Percentiles rank a stretch among this genome's conserved stretches.
Conservation (phyloP, 176 grass and related monocot genomes). For the Oryza nivara region DNA sequence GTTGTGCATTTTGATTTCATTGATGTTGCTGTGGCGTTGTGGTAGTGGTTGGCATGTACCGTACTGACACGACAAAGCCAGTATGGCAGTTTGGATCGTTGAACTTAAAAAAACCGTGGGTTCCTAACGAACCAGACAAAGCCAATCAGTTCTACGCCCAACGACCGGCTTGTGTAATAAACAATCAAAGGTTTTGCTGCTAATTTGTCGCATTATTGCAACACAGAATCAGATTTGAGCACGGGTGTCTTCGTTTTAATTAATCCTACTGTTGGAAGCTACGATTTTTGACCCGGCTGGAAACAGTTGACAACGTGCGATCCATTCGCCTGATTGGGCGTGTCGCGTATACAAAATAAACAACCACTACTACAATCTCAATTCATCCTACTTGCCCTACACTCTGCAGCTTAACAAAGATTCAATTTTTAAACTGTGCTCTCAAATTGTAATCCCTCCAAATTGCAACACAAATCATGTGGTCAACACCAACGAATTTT, state of each 20-base stretch:
- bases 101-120: background rate
- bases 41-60: background rate
- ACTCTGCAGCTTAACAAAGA: slow-evolving; percentile 28
- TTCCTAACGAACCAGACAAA: background rate
- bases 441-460: background rate
- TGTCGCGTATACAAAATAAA: slow-evolving; percentile 24
- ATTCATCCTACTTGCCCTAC: background rate
- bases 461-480: background rate
- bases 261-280: background rate
- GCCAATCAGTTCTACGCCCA: background rate
- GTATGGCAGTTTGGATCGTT: background rate
- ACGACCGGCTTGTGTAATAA: slow-evolving; percentile 18
- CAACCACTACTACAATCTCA: background rate
- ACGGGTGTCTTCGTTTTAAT: background rate
- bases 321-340: background rate
- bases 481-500: background rate
- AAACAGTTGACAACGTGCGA: slow-evolving; percentile 35
- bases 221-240: slow-evolving; percentile 2
- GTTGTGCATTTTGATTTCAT: background rate
- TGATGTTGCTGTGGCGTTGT: background rate
- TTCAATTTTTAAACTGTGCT: background rate
- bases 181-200: background rate
- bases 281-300: slow-evolving; percentile 31
- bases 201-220: slow-evolving; percentile 38
- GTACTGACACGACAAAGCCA: background rate